Conservation (phyloP, 768 basidiomycete species). For the Cystobasidium onofrii region DNA sequence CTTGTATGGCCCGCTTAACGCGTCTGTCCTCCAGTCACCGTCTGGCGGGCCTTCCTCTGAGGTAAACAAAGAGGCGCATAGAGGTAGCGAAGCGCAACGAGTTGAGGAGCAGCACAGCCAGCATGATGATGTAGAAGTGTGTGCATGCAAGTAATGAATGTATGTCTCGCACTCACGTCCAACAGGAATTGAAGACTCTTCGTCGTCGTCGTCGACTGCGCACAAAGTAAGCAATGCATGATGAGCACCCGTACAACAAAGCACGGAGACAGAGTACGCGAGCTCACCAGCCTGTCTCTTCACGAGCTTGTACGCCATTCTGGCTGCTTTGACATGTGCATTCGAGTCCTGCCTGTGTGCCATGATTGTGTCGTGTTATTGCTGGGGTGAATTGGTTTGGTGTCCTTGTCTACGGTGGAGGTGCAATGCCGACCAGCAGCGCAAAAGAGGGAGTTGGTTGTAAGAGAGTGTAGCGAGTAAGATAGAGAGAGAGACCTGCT, state of each 20-base stretch:
- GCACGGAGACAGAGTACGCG: background rate
- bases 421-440: background rate
- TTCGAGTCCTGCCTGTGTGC: background rate
- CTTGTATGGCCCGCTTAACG: too few relatives aligned
- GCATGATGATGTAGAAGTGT: background rate
- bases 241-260: background rate
- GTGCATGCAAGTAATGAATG: background rate
- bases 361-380: background rate
- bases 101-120: background rate
- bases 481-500: background rate
- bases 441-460: background rate
- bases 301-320: background rate
- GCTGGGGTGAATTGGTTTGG: too few relatives aligned
- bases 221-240: background rate
- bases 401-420: too few relatives aligned
- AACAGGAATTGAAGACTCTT: background rate
- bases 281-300: background rate
- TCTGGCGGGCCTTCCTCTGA: background rate
- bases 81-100: background rate
- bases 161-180: constrained; percentile 1
- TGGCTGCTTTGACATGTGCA: background rate
- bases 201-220: background rate
- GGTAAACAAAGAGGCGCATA: background rate
- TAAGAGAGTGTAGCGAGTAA: background rate
- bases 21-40: background rate